phyloP scores from a whole-genome alignment of 179 eudicot genomes.

The Actinidia arguta region DNA sequence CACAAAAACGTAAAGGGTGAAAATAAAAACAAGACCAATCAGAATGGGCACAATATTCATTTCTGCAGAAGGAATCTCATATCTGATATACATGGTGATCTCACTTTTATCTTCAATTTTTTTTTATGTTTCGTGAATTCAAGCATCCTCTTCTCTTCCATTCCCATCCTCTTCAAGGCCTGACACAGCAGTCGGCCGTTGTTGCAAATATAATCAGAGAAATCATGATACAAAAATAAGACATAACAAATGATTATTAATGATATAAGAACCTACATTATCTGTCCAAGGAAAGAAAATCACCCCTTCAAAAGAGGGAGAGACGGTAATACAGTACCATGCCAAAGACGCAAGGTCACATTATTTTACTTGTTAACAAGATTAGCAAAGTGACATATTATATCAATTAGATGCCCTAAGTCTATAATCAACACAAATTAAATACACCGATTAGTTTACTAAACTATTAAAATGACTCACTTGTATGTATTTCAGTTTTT shows the following conservation, averaged over 20 bases:
- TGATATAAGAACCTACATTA: constrained; percentile 4
- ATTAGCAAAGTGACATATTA: no score
- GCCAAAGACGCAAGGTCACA: background rate
- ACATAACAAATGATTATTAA: background rate
- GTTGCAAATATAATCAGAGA: constrained; percentile 61
- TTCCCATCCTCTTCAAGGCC: constrained; percentile 53
- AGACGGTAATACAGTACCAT: no score
- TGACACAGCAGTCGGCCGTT: constrained; percentile 51
- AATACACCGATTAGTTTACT: background rate
- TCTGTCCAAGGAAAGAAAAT: background rate
- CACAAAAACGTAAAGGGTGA: no score
- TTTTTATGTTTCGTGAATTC: constrained; percentile 25
- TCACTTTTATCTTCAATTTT: constrained; percentile 36
- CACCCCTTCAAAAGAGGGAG: no score
- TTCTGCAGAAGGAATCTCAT: constrained; percentile 24
- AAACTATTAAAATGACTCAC: constrained; percentile 45
- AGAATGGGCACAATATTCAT: background rate
- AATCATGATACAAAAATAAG: constrained; percentile 21
- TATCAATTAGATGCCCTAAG: no score
- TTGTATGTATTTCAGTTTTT: constrained; percentile 66
- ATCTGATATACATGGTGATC: constrained; percentile 64
- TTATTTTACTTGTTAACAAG: no score
- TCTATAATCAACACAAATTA: background rate
- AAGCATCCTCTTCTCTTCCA: constrained; percentile 51
- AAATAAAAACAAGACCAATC: no score